Evolutionary conservation across 345 rosid species (phyloP), one percentile per base, ranked within the genome.

Genomic region (Trapa bicornis): DNA sequence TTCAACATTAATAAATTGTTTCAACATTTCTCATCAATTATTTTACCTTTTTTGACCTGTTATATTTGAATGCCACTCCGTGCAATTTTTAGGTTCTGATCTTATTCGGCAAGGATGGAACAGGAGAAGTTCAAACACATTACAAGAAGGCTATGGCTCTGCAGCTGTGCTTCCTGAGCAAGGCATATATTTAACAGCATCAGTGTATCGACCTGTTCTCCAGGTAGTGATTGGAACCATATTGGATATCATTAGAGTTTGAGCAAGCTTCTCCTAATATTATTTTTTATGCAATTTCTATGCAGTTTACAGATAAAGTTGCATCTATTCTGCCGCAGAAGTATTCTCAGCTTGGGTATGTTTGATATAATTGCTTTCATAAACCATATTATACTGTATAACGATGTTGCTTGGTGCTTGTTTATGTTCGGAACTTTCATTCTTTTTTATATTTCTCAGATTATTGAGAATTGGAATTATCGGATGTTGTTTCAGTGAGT

Each of bases 71-170:
- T 61, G 37, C 33, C 5, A 10, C 56, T 13, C 32, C 11, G 29
- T 57, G 32, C 66, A 58, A 60, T 60, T 66, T 58, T 48, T 60
- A 72, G 75, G 75, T 56, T 63, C 37, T 66, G 75, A 72, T 67
- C 61, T 72, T 72, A 61, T 66, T 61, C 75, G 75, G 73, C 95
- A 87, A 82, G 96, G 99, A 74, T 94, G 99, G 99, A 87, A 75
- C 74, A 85, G 82, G 82, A 94, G 79, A 80, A 86, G 88, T 74
- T 71, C 96, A 57, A 87, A 85, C 84, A 86, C 84, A 42, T 73
- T 77, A 65, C 91, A 91, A 76, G 97, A 94, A 87, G 96, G 96
- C 72, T 94, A 91, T 77, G 99, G 99, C 22, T 87, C 99, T 85
- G 89, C 97, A 47, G 79, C 99, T 71, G 85, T 94, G 76, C 84